Evolutionary conservation across 1,284 basidiomycete species (phyloP).

Genomic region (Cronartium ribicola): DNA sequence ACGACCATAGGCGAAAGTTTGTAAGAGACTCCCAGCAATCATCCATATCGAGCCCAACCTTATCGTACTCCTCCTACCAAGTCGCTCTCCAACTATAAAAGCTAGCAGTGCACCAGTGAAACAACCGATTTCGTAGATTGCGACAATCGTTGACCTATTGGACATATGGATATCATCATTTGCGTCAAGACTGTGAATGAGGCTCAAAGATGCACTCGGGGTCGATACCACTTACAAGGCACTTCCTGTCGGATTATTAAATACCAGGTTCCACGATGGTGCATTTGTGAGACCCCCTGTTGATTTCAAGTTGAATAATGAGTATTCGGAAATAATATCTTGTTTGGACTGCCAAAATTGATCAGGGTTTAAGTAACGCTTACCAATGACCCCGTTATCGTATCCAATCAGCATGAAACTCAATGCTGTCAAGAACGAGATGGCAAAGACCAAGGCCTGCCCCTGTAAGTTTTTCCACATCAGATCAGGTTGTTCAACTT

Average conservation of each 20-base stretch:
- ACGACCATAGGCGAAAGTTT: slow-evolving; percentile 46
- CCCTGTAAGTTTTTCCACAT: slow-evolving; percentile 12
- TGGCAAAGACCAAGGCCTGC: slow-evolving; percentile 17
- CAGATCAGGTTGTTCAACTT: no score
- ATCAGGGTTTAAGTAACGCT: background rate
- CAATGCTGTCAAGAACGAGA: slow-evolving; percentile 47
- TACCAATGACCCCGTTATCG: slow-evolving; percentile 39
- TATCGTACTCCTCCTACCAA: slow-evolving; percentile 49
- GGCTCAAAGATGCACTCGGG: slow-evolving; percentile 28
- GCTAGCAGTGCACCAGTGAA: slow-evolving; percentile 48
- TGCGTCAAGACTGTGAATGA: slow-evolving; percentile 39
- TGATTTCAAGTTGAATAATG: background rate
- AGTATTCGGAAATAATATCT: background rate
- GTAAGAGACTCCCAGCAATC: slow-evolving; percentile 49
- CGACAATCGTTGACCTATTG: slow-evolving; percentile 49
- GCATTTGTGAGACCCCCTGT: slow-evolving; percentile 33
- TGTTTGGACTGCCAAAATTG: slow-evolving; percentile 25
- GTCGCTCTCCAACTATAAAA: slow-evolving; percentile 48
- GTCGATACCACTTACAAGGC: slow-evolving; percentile 23
- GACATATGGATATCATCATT: slow-evolving; percentile 47
- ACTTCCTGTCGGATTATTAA: slow-evolving; percentile 18
- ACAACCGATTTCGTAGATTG: slow-evolving; percentile 51
- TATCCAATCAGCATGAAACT: slow-evolving; percentile 51
- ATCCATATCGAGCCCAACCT: slow-evolving; percentile 49
- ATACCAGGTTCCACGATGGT: slow-evolving; percentile 33